Evolutionary conservation across 169 alveolate species (phyloP), one percentile per base, ranked within the genome.

Genomic region (Eimeria praecox): DNA sequence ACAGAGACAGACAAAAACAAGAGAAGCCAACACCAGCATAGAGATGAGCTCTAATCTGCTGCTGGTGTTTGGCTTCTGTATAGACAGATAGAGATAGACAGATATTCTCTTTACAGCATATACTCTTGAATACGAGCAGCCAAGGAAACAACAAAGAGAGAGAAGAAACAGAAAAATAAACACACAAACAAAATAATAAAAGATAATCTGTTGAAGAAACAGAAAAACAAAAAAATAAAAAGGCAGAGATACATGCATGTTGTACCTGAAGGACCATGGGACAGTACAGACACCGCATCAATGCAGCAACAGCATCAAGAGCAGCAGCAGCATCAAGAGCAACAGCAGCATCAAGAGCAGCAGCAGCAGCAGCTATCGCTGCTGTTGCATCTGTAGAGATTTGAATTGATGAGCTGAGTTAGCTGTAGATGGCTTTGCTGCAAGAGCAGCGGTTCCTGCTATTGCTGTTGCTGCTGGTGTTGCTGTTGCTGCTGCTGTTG

Each of bases 281-380:
- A 52, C 24, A 52, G 30, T 59, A 59, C 0, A 18, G 69, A 59
- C 69, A 59, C 69, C 27, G 46, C 82, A n/a, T 27, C 82, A 69
- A 20, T 59, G 82, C 82, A 69, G 82, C 46, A 69, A 30, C 40
- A 69, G 46, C 82, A 69, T 42, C 82, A n/a, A n/a, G 30, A 30
- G 82, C 40, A 30, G 82, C 82, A 69, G 40, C 78, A 20, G 78
- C 78, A 0, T 42, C 44, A 16, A 46, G 0, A 30, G 44, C 8
- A 10, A 16, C 46, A 30, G 46, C 46, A 30, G 46, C 82, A 14
- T 1, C 44, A n/a, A n/a, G n/a, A n/a, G n/a, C n/a, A 30, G 82
- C 40, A 30, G 82, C 82, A 69, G 40, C 78, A 20, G 78, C 78
- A 0, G 82, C 44, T 12, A 46, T 1, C 33, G 44, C 8, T n/a